Base-by-base conservation (phyloP, 805 yeast genomes). In the Metschnikowia continentalis region DNA sequence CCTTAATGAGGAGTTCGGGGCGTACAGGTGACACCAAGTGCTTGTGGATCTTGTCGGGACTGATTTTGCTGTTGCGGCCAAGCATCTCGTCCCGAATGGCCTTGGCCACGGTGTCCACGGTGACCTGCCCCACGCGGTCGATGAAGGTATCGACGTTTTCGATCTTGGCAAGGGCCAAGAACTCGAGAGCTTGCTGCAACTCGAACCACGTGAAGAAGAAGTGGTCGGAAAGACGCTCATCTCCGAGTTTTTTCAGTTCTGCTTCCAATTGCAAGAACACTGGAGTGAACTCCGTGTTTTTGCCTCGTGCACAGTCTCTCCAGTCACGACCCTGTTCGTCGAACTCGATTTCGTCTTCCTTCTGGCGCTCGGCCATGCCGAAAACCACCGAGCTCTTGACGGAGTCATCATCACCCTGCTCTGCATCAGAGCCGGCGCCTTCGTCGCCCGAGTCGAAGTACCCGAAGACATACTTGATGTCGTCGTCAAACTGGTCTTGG, bases 401-500 rank as follows among this genome's bases (percentile, higher is more conserved):
- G 6, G 52, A 49, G 11, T 45, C 49, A 40, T 48, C 45, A 39
- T 49, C 50, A 5, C 20, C 51, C 22, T 47, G 33, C 19, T 26
- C 30, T 26, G 30, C 30, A 26, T 49, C 55, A 42, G 38, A 33
- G 6, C 46, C 53, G 4, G 49, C 32, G 15, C 32, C 48, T 38
- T 57, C 60, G n/a, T 56, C 59, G 20, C 55, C 59, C 10, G 53
- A 76, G 56, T 81, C 86, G 56, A 74, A 58, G 44, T 54, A 76
- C 42, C 81, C 85, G 60, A 81, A 81, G 59, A 83, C 80, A 57
- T 83, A 83, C 49, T 76, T 68, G 26, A 78, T 77, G 65, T 85
- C 90, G 56, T 84, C 90, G 63, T 85, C 91, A 55, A 80, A 82
- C 48, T 80, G 70, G 62, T 85, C 91, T 49, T 82, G 82, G 45